Evolutionary conservation across 768 basidiomycete species (phyloP), one percentile per base, ranked within the genome.

Genomic region (Jaapia argillacea): DNA sequence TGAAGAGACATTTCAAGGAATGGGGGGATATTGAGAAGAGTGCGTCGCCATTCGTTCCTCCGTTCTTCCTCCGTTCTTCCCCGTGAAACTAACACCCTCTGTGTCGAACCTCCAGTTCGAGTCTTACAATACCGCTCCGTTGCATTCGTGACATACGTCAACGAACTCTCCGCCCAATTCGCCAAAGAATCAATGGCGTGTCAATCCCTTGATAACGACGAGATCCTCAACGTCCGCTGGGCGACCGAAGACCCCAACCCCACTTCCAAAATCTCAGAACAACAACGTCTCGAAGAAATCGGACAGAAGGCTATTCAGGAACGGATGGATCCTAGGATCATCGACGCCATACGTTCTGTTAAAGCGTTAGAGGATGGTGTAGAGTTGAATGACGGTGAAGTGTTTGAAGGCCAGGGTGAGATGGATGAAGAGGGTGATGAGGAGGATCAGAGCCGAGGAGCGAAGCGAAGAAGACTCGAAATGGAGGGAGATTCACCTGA

Each of bases 111-210:
- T 27, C 6, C 51, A 81, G 93, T 93, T 59, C 86, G 88, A 42
- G 82, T 98, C 36, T 69, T 98, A 21, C 87, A 94, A 60, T 88
- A 90, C 65, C 84, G 94, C 45, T 88, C 87, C 40, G 92, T 98
- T 43, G 96, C 92, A 0, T 99, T 99, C 64, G 93, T 99, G 41
- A 97, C 94, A 2, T 98, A 97, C 64, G 75, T 79, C 36, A 74
- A 75, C 21, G 94, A 99, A 58, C 57, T 85, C 40, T 67, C 80
- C 53, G 96, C 89, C 3, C 88, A 92, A 55, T 99, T 99, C 58
- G 96, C 96, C 14, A 96, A 96, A 59, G 96, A 99, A 61, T 79
- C 94, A 1, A 99, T 99, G 96, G 90, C 94, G 13, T 93, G 93
- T 62, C 96, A 99, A 63, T 92, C 88, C 14, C 71, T 98, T 50